phyloP scores from a whole-genome alignment of 164 flowering plant species.

The Annona cherimola region DNA sequence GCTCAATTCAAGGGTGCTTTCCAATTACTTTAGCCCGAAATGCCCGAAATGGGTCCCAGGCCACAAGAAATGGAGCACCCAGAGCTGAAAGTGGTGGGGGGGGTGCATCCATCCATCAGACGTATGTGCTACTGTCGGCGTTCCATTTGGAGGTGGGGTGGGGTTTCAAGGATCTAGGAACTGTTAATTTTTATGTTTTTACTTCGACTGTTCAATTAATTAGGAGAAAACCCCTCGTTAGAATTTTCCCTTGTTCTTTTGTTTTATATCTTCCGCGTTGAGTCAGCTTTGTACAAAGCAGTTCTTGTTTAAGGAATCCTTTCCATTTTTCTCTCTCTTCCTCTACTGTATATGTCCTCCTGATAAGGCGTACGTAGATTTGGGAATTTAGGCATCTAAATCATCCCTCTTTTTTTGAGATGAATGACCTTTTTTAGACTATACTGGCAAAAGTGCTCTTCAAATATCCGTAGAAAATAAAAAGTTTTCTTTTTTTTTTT shows the following conservation, averaged over 20 bases:
- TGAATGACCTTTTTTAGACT: no score
- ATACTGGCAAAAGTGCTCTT: neutral
- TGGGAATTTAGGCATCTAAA: no score
- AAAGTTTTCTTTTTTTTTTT: no score
- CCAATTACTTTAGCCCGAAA: slow-evolving; percentile 69
- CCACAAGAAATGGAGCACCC: slow-evolving; percentile 66
- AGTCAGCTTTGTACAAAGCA: slow-evolving; percentile 37
- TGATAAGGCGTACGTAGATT: neutral
- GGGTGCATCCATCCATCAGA: neutral
- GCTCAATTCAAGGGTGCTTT: slow-evolving; percentile 57
- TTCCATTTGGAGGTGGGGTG: slow-evolving; percentile 6
- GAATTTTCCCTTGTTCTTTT: slow-evolving; percentile 15
- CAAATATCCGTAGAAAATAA: neutral
- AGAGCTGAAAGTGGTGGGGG: slow-evolving; percentile 16
- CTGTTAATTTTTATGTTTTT: slow-evolving; percentile 17
- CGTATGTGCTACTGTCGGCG: slow-evolving; percentile 8
- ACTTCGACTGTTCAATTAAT: slow-evolving; percentile 21
- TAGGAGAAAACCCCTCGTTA: slow-evolving; percentile 13
- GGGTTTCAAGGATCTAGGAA: slow-evolving; percentile 3
- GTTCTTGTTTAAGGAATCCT: slow-evolving; percentile 25
- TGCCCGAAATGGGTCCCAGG: slow-evolving; percentile 93
- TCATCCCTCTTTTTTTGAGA: no score
- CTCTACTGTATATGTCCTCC: neutral
- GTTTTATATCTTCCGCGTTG: slow-evolving; percentile 24
- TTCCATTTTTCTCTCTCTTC: slow-evolving; percentile 2